Evolutionary conservation across 2,329 filamentous ascomycete species (phyloP).

Genomic region (Penicillium frequentans): DNA sequence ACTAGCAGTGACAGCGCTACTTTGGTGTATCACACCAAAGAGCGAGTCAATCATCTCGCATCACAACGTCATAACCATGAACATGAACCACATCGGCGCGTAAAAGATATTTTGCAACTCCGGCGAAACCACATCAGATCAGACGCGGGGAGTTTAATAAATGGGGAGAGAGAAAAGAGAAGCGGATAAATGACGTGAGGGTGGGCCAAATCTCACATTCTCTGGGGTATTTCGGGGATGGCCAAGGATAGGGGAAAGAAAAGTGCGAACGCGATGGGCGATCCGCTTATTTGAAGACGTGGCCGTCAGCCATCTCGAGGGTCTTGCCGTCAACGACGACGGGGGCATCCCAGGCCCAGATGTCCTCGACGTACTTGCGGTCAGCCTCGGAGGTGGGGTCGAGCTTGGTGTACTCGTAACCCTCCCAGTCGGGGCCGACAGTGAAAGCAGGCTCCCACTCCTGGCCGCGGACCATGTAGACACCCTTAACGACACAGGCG

Average conservation of each 20-base stretch:
- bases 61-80: constrained; percentile 27
- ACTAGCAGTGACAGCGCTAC: constrained; percentile 19
- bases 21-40: neutral
- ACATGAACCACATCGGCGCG: constrained; percentile 27
- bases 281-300: constrained; percentile 92
- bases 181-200: neutral
- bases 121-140: constrained; percentile 2
- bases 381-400: constrained; percentile 84
- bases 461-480: constrained; percentile 91
- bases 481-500: constrained; percentile 87
- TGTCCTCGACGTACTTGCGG: constrained; percentile 77
- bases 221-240: constrained; percentile 22
- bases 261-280: neutral
- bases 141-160: constrained; percentile 3
- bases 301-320: constrained; percentile 84
- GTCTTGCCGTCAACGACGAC: constrained; percentile 80
- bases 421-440: constrained; percentile 95
- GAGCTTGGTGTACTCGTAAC: constrained; percentile 95
- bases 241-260: constrained; percentile 5
- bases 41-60: constrained; percentile 23
- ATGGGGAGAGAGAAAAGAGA: constrained; percentile 8
- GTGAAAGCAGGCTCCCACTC: constrained; percentile 85
- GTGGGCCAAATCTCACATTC: constrained; percentile 6
- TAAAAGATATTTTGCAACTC: constrained; percentile 21
- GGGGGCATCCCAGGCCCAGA: constrained; percentile 92